Base-by-base conservation (phyloP, 2,329 filamentous ascomycete species). In the Thelonectria rubi region DNA sequence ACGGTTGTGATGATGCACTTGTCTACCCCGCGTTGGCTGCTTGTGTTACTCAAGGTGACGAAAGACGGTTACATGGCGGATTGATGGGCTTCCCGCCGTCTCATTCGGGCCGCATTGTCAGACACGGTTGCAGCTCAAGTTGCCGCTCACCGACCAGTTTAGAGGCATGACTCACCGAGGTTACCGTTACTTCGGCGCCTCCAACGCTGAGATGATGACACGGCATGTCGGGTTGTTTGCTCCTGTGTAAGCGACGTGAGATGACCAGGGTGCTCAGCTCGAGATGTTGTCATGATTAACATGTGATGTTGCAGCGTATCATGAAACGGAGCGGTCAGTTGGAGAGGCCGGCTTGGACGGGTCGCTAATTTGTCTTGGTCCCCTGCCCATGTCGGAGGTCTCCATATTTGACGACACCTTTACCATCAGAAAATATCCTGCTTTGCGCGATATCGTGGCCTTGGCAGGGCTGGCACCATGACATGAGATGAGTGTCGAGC, bases 101-200 rank as follows among this genome's bases (percentile, higher is more conserved):
- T 54, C 53, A 55, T 49, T 62, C 59, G 59, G 59, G 15, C 59
- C 59, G 54, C 48, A 45, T 54, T 45, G 42, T 20, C 24, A 58
- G 48, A 53, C 58, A 49, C 24, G 24, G 52, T 18, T 42, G 34
- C 14, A 14, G 26, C 11, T 43, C 30, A 50, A 32, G 50, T 51
- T 39, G 30, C 40, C 20, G 45, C 32, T 26, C 18, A 24, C 40
- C 15, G 40, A 14, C 26, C 26, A 39, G 26, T 43, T 24, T 32
- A 43, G 50, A 24, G 30, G 21, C 26, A 10, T 43, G 30, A n/a
- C 54, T 61, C 32, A 58, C 53, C 58, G 48, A 58, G 46, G 49
- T 45, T 51, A 51, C 55, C 26, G 49, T 45, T 51, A 51, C 55
- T 18, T 56, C 49, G 21, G 21, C 30, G n/a, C 17, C 30, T 30